These are phyloP conservation scores for Novymonas esmeraldas DNA, from an alignment of 208 protist species.

Conservation along the genomic window DNA sequence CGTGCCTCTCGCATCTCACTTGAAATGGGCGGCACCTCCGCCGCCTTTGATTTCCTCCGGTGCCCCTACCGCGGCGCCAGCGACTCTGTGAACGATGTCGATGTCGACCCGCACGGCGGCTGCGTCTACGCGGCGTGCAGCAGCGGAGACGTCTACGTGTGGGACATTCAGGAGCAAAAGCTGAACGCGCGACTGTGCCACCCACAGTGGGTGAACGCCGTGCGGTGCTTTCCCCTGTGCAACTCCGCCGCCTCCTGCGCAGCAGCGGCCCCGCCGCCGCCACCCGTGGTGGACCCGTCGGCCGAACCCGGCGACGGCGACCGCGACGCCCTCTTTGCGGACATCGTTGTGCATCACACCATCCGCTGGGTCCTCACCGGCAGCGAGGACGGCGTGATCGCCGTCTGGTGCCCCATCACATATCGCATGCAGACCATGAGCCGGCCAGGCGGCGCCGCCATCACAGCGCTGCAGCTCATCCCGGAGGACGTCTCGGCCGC, in stretches of 20 bases:
- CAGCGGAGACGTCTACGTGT: conserved; percentile 40
- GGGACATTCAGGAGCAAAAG: conserved; percentile 34
- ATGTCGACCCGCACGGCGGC: conserved; percentile 39
- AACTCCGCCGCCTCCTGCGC: conserved; percentile 23
- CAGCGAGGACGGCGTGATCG: conserved; percentile 47
- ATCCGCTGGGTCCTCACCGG: conserved; percentile 39
- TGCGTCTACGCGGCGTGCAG: conserved; percentile 49
- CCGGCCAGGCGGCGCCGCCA: conserved; percentile 20
- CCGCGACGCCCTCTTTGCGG: not conserved
- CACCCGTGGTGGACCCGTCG: not conserved
- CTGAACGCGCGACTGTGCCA: conserved; percentile 36
- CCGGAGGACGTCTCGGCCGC: not conserved
- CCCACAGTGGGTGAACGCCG: conserved; percentile 45
- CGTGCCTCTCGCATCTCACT: too few relatives aligned
- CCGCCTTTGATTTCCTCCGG: conserved; percentile 32
- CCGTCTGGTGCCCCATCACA: conserved; percentile 43
- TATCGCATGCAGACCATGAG: conserved; percentile 31
- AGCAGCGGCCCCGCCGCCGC: not conserved
- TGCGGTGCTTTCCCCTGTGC: conserved; percentile 44
- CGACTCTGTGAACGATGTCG: conserved; percentile 41
- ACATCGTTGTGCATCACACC: not conserved
- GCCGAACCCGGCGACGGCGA: not conserved
- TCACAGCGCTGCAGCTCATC: conserved; percentile 37
- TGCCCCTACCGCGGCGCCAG: conserved; percentile 30
- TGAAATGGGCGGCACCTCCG: conserved; percentile 14